Conservation (phyloP, 2,329 filamentous ascomycete species). For the Epichloe baconii region DNA sequence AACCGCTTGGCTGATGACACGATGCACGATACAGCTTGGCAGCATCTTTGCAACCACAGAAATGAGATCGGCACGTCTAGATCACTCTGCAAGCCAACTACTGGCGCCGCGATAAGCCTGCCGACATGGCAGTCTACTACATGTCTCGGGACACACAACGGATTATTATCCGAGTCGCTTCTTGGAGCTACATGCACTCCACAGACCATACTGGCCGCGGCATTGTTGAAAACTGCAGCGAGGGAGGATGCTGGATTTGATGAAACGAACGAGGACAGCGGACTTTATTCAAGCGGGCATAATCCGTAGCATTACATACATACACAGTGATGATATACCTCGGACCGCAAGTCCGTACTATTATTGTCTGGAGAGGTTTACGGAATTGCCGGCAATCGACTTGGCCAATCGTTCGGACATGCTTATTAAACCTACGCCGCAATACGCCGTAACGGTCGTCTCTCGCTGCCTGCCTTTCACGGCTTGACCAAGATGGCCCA, state of each 20-base stretch:
- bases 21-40: background rate
- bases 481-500: background rate
- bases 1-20: background rate
- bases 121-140: too few relatives aligned
- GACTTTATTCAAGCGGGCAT: background rate
- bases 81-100: background rate
- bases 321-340: too few relatives aligned
- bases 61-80: background rate
- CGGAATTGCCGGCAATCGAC: too few relatives aligned
- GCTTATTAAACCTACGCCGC: too few relatives aligned
- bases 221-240: background rate
- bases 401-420: too few relatives aligned
- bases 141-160: too few relatives aligned
- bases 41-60: background rate
- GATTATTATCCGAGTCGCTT: too few relatives aligned
- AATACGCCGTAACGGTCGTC: background rate
- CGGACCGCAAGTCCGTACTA: too few relatives aligned
- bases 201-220: background rate
- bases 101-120: background rate
- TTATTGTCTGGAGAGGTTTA: too few relatives aligned
- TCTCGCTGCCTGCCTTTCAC: background rate
- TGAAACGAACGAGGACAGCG: background rate
- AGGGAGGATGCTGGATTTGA: background rate
- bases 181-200: too few relatives aligned
- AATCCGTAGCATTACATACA: too few relatives aligned